Base-by-base conservation (phyloP, 2,329 filamentous ascomycete genomes). In the Fusarium citri region DNA sequence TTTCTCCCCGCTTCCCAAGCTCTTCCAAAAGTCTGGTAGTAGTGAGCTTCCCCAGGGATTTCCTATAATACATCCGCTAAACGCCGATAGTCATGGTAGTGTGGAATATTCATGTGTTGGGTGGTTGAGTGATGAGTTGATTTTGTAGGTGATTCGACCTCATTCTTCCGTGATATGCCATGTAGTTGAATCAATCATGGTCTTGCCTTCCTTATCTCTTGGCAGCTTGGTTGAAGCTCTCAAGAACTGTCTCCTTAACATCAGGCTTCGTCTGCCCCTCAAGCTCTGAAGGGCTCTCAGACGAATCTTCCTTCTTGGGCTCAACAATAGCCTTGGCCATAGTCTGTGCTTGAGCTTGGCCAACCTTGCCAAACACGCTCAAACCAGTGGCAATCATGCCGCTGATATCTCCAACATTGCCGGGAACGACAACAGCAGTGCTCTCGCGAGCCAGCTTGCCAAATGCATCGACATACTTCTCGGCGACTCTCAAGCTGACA, bases 381-480 rank as follows among this genome's bases (percentile, higher is more conserved):
- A 99, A 90, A 3, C 94, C 96, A 20, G 93, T 97, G 41, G 96
- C 94, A 79, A 99, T 98, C 94, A 99, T 97, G 73, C 93, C 90
- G 57, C 94, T 92, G 74, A 99, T 94, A 78, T 99, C 96, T 65
- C 96, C 96, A 40, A 99, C 94, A 77, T 99, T 98, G 14, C 96
- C 96, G 1, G 96, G 96, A 16, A 99, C 94, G 22, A 99, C 94
- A 28, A 99, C 92, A 7, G 94, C 93, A 6, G 96, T 99, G 74
- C 96, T 94, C 84, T 99, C 94, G 83, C 95, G 96, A 53, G 96
- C 96, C 73, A 99, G 85, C 78, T 94, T 93, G 72, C 88, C 91
- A 77, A 98, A 99, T 6, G 96, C 96, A 47, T 97, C 95, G 55
- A 99, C 96, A 76, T 99, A 99, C 82, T 98, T 97, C 87, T 99